Conservation (phyloP, 2,329 filamentous ascomycete species). For the Acephala macrosclerotiorum region DNA sequence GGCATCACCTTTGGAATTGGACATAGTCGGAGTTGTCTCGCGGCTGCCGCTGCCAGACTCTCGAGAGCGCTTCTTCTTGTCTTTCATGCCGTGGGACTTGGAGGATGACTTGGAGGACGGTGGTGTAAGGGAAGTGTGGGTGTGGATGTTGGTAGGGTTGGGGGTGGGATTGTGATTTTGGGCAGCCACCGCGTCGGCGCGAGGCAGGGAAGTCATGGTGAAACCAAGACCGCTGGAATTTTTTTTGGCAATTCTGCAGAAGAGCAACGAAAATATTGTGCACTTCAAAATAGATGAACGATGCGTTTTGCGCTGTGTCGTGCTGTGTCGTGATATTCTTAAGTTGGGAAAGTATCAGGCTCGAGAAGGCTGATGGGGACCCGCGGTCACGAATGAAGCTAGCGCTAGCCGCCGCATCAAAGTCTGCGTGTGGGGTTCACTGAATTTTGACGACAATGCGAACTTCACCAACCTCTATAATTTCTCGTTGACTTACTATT, state of each 20-base stretch:
- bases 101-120: neutral
- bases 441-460: neutral
- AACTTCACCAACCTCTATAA: neutral
- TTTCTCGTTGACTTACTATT: neutral
- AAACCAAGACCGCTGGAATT: neutral
- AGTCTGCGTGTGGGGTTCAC: neutral
- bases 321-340: neutral
- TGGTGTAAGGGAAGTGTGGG: neutral
- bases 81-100: neutral
- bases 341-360: neutral
- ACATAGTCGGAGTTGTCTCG: constrained; percentile 3
- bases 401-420: constrained; percentile 3
- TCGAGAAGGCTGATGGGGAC: constrained; percentile 3
- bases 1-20: constrained; percentile 15
- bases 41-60: constrained; percentile 5
- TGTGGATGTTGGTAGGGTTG: neutral
- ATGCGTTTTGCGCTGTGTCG: neutral
- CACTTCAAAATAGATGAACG: neutral
- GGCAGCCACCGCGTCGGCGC: neutral
- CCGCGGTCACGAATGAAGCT: neutral
- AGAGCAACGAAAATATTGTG: neutral
- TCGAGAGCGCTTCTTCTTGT: neutral
- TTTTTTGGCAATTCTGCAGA: neutral
- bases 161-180: neutral
- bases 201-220: neutral